Base-by-base conservation (phyloP, 176 grass and related monocot species). In the Carex littledalei region DNA sequence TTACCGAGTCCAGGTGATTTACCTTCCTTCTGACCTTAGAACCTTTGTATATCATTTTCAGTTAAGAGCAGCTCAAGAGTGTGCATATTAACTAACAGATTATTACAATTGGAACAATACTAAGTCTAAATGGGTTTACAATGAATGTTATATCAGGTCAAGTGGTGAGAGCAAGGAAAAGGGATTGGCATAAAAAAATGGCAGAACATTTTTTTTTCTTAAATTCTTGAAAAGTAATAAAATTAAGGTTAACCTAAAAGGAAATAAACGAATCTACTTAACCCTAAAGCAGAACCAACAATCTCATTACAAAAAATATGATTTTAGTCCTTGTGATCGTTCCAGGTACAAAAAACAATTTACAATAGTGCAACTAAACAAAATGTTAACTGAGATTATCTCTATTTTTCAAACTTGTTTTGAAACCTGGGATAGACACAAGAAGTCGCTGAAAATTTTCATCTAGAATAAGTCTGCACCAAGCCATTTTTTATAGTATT, bases 401-500 rank as follows among this genome's bases (percentile, higher is more conserved):
- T 22, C 18, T 21, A 49, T 67, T 24, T 67, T 34, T 67, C 1
- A 4, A 73, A 45, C 39, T 24, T 52, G 9, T 50, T 52, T 74
- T 5, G 8, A 50, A 74, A 24, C 41, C 71, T 26, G 45, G 9
- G 20, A 75, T 22, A 49, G 7, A 53, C 11, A 75, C 20, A 52
- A 75, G 5, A 53, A 24, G 1, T 6, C 49, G 5, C 47, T 8
- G 78, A 26, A 54, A 16, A 55, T 54, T 13, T 77, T 77, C 22
- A 26, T 77, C 73, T 77, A 77, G 13, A 31, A 83, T 29, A 53
- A 53, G 3, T 83, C 60, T 16, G 5, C 11, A 50, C 22, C 13
- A 21, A 82, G 61, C 56, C 56, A 83, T 29, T 83, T 47, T 31
- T 67, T 69, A 68, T 68, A 83, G 22, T 83, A 83, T 18, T 18